Evolutionary conservation across 176 grass and related monocot genomes (phyloP).

Genomic region (Rhynchospora breviuscula): DNA sequence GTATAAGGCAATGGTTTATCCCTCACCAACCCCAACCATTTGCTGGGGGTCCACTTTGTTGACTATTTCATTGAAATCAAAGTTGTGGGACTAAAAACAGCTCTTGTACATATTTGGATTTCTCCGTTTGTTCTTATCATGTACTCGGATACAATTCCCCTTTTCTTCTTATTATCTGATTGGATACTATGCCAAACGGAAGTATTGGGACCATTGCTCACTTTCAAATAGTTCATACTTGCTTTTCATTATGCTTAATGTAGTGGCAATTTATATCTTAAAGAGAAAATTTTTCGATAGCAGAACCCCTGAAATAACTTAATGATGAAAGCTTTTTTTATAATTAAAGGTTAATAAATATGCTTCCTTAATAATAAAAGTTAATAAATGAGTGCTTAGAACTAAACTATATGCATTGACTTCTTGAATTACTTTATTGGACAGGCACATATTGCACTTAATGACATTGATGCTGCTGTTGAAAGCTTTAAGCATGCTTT

Average conservation of each 20-base stretch:
- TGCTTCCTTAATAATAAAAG: not conserved
- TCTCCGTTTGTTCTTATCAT: no score
- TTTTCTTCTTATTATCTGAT: not conserved
- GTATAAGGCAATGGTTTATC: not conserved
- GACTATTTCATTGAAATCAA: not conserved
- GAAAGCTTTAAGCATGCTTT: slow-evolving; percentile 83
- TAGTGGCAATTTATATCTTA: not conserved
- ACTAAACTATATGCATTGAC: not conserved
- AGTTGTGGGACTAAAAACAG: not conserved
- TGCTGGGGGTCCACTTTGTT: not conserved
- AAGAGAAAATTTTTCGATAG: slow-evolving; percentile 4
- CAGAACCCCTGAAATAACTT: not conserved
- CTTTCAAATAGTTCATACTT: not conserved
- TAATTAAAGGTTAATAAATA: no score
- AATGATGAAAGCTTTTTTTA: not conserved
- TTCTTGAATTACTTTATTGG: slow-evolving; percentile 24
- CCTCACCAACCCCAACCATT: not conserved
- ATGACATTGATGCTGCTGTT: slow-evolving; percentile 80
- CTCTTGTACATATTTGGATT: not conserved
- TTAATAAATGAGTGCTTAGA: not conserved
- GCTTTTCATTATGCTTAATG: slow-evolving; percentile 4
- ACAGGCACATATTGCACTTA: slow-evolving; percentile 78
- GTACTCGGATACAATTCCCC: no score
- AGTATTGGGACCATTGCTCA: not conserved
- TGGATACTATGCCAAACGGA: not conserved